Evolutionary conservation across 2,329 filamentous ascomycete genomes (phyloP).

Genomic region (Hypoxylon sp.): DNA sequence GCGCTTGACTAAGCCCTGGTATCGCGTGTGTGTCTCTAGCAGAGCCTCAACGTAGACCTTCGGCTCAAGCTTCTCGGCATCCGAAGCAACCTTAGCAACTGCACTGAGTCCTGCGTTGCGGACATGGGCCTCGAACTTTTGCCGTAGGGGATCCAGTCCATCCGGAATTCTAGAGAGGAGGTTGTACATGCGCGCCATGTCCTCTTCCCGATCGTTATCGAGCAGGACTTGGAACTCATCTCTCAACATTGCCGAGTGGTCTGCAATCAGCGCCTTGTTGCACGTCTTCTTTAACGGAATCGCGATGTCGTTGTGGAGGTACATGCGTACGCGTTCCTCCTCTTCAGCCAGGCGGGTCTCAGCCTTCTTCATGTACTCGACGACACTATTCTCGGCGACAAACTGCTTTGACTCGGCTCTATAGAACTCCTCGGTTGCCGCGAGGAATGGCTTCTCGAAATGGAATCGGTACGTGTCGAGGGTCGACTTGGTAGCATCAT

Average conservation of each 20-base stretch:
- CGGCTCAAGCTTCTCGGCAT: slow-evolving; percentile 91
- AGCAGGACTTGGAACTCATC: slow-evolving; percentile 96
- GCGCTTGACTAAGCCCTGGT: slow-evolving; percentile 89
- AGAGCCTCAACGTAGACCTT: slow-evolving; percentile 97
- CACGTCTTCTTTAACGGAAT: slow-evolving; percentile 86
- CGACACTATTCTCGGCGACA: slow-evolving; percentile 94
- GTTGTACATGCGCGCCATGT: slow-evolving; percentile 96
- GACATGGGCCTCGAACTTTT: slow-evolving; percentile 92
- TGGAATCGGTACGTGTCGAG: slow-evolving; percentile 93
- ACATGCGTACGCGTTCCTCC: slow-evolving; percentile 92
- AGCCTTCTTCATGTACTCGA: slow-evolving; percentile 99
- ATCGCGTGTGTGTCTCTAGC: slow-evolving; percentile 93
- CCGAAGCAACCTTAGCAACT: slow-evolving; percentile 89
- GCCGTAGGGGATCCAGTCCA: slow-evolving; percentile 88
- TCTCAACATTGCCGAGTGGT: slow-evolving; percentile 85
- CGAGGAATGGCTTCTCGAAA: slow-evolving; percentile 93
- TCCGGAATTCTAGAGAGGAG: slow-evolving; percentile 90
- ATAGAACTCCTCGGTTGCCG: slow-evolving; percentile 88
- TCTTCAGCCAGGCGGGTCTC: slow-evolving; percentile 91
- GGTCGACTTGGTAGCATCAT: slow-evolving; percentile 92
- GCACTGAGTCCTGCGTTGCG: slow-evolving; percentile 88
- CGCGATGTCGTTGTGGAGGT: slow-evolving; percentile 91
- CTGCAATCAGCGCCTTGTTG: slow-evolving; percentile 88
- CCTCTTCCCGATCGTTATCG: slow-evolving; percentile 93
- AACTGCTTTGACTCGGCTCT: slow-evolving; percentile 93